A percentile compares a stretch with the other conserved stretches of the same genome.
phyloP scores from a whole-genome alignment of 2,329 filamentous ascomycete genomes.

The Exophiala phaeomuriformis region DNA sequence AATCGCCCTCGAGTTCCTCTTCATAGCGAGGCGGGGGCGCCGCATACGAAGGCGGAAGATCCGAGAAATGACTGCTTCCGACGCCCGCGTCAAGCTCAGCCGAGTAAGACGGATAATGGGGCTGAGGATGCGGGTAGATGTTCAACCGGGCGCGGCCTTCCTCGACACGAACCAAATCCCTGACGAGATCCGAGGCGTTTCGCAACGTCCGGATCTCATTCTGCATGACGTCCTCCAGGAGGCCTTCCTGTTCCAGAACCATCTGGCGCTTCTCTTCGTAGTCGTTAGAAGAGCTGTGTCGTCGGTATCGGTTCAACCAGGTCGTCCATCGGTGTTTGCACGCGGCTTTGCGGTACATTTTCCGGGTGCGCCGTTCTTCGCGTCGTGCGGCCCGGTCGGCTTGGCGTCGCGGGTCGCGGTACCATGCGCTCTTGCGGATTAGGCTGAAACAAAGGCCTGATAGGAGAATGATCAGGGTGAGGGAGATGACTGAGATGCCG shows the following conservation, averaged over 20 bases:
- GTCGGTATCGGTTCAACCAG: conserved; percentile 41
- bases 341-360: conserved; percentile 48
- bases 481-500: conserved; percentile 32
- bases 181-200: conserved; percentile 48
- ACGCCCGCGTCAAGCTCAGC: conserved; percentile 19
- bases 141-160: conserved; percentile 27
- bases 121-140: conserved; percentile 1
- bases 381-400: conserved; percentile 47
- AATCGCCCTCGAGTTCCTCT: conserved; percentile 33
- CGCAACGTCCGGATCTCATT: conserved; percentile 47
- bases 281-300: conserved; percentile 31
- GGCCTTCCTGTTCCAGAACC: conserved; percentile 41
- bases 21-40: conserved; percentile 38
- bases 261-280: conserved; percentile 48
- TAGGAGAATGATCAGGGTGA: conserved; percentile 34
- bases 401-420: conserved; percentile 43
- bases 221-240: conserved; percentile 42
- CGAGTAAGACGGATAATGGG: conserved; percentile 4
- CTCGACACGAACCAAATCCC: conserved; percentile 40
- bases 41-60: conserved; percentile 25
- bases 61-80: conserved; percentile 18
- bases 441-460: conserved; percentile 40
- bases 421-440: conserved; percentile 38
- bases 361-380: conserved; percentile 48
- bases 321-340: conserved; percentile 45